A percentile compares a stretch with the other conserved stretches of the same genome.
These are phyloP conservation scores for Collybiopsis confluens DNA, from an alignment of 768 basidiomycete genomes.

Conservation along the genomic window DNA sequence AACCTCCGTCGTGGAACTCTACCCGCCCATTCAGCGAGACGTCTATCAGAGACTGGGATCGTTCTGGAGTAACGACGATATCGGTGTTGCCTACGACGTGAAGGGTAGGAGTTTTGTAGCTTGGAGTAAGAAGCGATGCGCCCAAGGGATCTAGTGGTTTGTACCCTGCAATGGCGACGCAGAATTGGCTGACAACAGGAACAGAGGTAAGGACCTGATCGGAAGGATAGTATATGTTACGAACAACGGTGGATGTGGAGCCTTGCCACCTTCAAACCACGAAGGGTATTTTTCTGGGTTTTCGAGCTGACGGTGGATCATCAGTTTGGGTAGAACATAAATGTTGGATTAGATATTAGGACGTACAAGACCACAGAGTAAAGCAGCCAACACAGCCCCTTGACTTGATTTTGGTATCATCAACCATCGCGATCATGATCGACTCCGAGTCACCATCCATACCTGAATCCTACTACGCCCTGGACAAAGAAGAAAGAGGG, in stretches of 20 bases:
- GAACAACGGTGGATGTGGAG: slow-evolving; percentile 76
- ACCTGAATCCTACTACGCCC: slow-evolving; percentile 85
- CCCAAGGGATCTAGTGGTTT: slow-evolving; percentile 44
- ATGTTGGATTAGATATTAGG: background rate
- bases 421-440: background rate
- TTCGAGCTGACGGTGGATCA: slow-evolving; percentile 39
- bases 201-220: background rate
- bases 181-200: slow-evolving; percentile 51
- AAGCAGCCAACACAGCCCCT: slow-evolving; percentile 71
- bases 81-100: slow-evolving; percentile 79
- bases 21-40: slow-evolving; percentile 56
- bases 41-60: slow-evolving; percentile 53
- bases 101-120: slow-evolving; percentile 67
- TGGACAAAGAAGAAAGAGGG: slow-evolving; percentile 20
- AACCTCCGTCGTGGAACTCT: slow-evolving; percentile 79
- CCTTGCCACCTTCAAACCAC: slow-evolving; percentile 59
- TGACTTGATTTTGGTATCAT: slow-evolving; percentile 58
- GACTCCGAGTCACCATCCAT: slow-evolving; percentile 6
- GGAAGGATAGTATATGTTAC: slow-evolving; percentile 14
- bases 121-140: slow-evolving; percentile 43
- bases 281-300: slow-evolving; percentile 46
- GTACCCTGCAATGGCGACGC: slow-evolving; percentile 75
- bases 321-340: background rate
- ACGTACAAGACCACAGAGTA: slow-evolving; percentile 62
- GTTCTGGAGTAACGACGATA: slow-evolving; percentile 67